Evolutionary conservation across 805 yeast species (phyloP).

Genomic region (Zygosaccharomyces pseudorouxii): DNA sequence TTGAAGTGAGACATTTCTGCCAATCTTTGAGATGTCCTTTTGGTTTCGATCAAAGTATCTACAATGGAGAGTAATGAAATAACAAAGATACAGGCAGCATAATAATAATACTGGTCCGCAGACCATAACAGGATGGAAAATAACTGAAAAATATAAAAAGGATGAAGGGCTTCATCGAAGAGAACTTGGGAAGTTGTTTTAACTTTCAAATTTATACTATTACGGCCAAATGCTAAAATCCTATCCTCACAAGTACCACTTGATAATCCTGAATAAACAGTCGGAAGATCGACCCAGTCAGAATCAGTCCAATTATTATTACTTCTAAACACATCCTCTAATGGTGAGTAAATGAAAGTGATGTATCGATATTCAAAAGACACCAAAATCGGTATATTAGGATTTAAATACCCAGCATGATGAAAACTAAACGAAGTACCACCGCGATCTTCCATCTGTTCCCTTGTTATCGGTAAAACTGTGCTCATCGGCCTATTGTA

Average conservation of each 20-base stretch:
- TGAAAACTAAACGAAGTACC: slow-evolving; percentile 19
- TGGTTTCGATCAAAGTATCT: slow-evolving; percentile 84
- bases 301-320: slow-evolving; percentile 84
- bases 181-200: slow-evolving; percentile 62
- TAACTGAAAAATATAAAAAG: slow-evolving; percentile 91
- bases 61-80: slow-evolving; percentile 77
- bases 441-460: slow-evolving; percentile 30
- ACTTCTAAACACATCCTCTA: slow-evolving; percentile 79
- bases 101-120: slow-evolving; percentile 86
- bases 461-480: slow-evolving; percentile 42
- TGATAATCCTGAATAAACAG: slow-evolving; percentile 60
- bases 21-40: slow-evolving; percentile 63
- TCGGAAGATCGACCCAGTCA: slow-evolving; percentile 61
- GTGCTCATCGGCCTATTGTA: slow-evolving; percentile 71
- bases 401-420: slow-evolving; percentile 32
- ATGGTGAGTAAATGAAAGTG: slow-evolving; percentile 76
- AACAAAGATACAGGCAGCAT: slow-evolving; percentile 85
- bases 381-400: slow-evolving; percentile 59
- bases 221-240: slow-evolving; percentile 66
- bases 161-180: slow-evolving; percentile 86
- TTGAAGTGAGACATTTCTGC: slow-evolving; percentile 66
- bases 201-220: slow-evolving; percentile 69
- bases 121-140: slow-evolving; percentile 91
- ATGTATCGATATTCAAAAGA: slow-evolving; percentile 79
- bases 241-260: slow-evolving; percentile 67